Evolutionary conservation across 768 basidiomycete genomes (phyloP).

Genomic region (Cubamyces lactineus): DNA sequence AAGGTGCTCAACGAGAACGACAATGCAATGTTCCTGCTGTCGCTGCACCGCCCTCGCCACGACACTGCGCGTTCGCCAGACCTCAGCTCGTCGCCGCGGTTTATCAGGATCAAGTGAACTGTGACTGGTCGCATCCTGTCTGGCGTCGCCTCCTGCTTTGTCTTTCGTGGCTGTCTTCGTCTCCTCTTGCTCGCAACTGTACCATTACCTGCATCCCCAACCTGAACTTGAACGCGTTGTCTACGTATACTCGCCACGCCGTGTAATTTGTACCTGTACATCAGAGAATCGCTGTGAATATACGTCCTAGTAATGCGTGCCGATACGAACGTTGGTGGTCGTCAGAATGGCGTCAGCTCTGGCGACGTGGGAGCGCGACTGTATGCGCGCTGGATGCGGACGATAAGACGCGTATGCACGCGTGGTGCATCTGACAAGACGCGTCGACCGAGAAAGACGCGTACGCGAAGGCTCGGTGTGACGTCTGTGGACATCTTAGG

Average conservation of each 20-base stretch:
- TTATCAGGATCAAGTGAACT: constrained; percentile 49
- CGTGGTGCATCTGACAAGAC: background rate
- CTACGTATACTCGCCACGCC: constrained; percentile 11
- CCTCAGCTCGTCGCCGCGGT: constrained; percentile 34
- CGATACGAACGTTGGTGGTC: background rate
- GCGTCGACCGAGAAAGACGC: constrained; percentile 6
- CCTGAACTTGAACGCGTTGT: constrained; percentile 2
- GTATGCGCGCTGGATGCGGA: background rate
- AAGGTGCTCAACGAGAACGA: constrained; percentile 71
- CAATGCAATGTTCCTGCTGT: constrained; percentile 66
- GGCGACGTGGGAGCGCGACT: background rate
- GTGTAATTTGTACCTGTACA: constrained; percentile 23
- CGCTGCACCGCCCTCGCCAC: constrained; percentile 48
- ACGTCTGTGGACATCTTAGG: background rate
- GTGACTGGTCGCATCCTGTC: background rate
- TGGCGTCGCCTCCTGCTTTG: constrained; percentile 9
- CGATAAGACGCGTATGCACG: background rate
- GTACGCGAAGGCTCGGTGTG: background rate
- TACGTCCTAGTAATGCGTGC: background rate
- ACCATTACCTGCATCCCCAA: constrained; percentile 23
- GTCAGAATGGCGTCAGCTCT: background rate
- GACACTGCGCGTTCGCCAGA: constrained; percentile 37
- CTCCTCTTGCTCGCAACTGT: constrained; percentile 27
- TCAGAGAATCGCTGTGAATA: background rate
- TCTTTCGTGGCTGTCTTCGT: background rate